Conservation (phyloP, 345 rosid species). For the Bruguiera parviflora region DNA sequence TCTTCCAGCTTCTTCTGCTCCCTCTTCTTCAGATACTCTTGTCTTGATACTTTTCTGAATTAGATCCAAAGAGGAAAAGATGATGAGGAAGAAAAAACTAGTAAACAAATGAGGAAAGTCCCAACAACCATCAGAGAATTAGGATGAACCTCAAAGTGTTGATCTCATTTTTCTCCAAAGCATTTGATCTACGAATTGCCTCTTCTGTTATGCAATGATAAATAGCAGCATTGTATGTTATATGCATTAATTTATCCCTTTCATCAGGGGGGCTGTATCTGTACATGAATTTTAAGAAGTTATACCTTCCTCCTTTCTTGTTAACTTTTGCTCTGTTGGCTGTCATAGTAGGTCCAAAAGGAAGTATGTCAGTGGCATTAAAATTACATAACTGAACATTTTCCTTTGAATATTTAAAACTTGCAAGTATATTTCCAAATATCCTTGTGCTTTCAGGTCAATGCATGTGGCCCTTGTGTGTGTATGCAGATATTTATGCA, state of each 20-base stretch:
- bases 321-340: conserved; percentile 74
- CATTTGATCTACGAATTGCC: conserved; percentile 64
- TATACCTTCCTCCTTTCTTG: conserved; percentile 82
- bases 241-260: background rate
- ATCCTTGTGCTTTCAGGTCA: background rate
- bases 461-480: background rate
- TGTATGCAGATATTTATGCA: background rate
- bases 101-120: background rate
- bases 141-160: conserved; percentile 62
- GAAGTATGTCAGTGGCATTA: conserved; percentile 20
- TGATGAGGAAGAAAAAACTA: background rate
- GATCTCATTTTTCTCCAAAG: conserved; percentile 57
- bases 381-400: background rate
- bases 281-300: conserved; percentile 18
- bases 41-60: conserved; percentile 83
- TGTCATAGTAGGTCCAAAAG: conserved; percentile 30
- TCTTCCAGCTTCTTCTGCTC: conserved; percentile 97
- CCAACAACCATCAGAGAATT: conserved; percentile 6
- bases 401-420: background rate
- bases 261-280: background rate
- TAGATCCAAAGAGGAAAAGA: conserved; percentile 21
- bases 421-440: background rate
- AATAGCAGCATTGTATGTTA: background rate
- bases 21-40: conserved; percentile 86
- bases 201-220: conserved; percentile 53